A percentile compares a stretch with the other conserved stretches of the same genome.
These are phyloP conservation scores for Hymenoscyphus albidus DNA, from an alignment of 2,329 filamentous ascomycete genomes.

Conservation along the genomic window DNA sequence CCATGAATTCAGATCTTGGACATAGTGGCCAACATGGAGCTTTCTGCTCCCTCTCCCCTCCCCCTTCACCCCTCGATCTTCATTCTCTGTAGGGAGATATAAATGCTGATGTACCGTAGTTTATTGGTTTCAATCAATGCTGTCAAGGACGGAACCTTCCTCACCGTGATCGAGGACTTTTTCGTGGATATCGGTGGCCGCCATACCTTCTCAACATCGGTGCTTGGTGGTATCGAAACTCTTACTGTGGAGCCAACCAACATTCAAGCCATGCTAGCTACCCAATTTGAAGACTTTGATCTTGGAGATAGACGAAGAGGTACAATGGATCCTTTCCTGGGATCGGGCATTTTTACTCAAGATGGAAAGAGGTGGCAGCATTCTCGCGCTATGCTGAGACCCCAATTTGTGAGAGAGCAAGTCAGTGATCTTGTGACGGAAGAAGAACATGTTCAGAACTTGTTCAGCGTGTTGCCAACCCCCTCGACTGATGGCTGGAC, in stretches of 20 bases:
- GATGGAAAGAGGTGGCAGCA: slow-evolving; percentile 33
- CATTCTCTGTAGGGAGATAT: slow-evolving; percentile 20
- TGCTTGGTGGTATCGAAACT: slow-evolving; percentile 16
- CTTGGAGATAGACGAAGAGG: slow-evolving; percentile 51
- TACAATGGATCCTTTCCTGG: slow-evolving; percentile 26
- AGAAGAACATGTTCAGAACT: slow-evolving; percentile 6
- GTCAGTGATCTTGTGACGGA: slow-evolving; percentile 53
- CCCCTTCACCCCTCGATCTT: slow-evolving; percentile 7
- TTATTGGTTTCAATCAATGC: not conserved
- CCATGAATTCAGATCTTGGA: slow-evolving; percentile 21
- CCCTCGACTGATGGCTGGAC: slow-evolving; percentile 4
- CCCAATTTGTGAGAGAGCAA: slow-evolving; percentile 52
- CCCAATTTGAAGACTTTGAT: slow-evolving; percentile 49
- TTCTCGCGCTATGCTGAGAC: slow-evolving; percentile 46
- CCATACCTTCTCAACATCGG: slow-evolving; percentile 22
- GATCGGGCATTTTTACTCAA: slow-evolving; percentile 33
- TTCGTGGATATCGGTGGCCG: slow-evolving; percentile 20
- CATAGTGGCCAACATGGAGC: not conserved
- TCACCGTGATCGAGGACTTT: slow-evolving; percentile 2
- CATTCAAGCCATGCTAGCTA: slow-evolving; percentile 51
- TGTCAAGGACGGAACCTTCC: not conserved
- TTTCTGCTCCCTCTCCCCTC: slow-evolving; percentile 12
- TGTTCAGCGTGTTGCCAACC: not conserved
- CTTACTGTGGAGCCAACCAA: slow-evolving; percentile 37
- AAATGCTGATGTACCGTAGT: not conserved